phyloP scores from a whole-genome alignment of 495 filamentous ascomycete species.

The Cenococcum geophilum region DNA sequence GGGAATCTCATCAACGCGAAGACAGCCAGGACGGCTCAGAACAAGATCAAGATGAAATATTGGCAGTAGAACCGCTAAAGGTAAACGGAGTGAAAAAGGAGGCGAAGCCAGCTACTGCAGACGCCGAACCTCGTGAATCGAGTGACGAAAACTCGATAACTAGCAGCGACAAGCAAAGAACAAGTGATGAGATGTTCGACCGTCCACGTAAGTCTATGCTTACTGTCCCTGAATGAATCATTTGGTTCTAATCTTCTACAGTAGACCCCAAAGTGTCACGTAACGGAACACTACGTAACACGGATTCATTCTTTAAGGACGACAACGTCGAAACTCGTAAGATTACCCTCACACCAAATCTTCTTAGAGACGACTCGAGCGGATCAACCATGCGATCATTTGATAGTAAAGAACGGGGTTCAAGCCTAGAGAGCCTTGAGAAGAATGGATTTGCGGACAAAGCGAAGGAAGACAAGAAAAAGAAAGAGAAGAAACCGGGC shows the following conservation, averaged over 20 bases:
- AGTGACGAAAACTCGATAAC: constrained; percentile 15
- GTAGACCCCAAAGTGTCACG: constrained; percentile 48
- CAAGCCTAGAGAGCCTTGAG: constrained; percentile 51
- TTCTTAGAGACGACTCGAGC: constrained; percentile 77
- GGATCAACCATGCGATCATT: constrained; percentile 50
- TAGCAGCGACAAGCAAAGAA: constrained; percentile 24
- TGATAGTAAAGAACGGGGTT: constrained; percentile 58
- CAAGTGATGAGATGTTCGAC: constrained; percentile 63
- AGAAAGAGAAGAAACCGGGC: constrained; percentile 84
- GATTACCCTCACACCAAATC: constrained; percentile 89
- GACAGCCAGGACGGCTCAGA: constrained; percentile 23
- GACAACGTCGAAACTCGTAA: constrained; percentile 93
- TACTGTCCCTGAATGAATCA: not conserved
- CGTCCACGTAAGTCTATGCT: constrained; percentile 38
- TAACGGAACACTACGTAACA: constrained; percentile 79
- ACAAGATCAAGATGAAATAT: constrained; percentile 25
- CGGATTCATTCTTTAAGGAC: constrained; percentile 95
- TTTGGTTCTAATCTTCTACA: not conserved
- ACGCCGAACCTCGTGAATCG: constrained; percentile 15
- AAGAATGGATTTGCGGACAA: constrained; percentile 52
- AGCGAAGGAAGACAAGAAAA: constrained; percentile 71
- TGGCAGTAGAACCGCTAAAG: constrained; percentile 32
- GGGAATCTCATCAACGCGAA: constrained; percentile 35
- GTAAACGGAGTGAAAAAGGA: constrained; percentile 29
- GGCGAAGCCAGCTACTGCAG: constrained; percentile 8